These are phyloP conservation scores for Cyclotella kingstonii DNA, from an alignment of 108 stramenopile species.

Conservation along the genomic window DNA sequence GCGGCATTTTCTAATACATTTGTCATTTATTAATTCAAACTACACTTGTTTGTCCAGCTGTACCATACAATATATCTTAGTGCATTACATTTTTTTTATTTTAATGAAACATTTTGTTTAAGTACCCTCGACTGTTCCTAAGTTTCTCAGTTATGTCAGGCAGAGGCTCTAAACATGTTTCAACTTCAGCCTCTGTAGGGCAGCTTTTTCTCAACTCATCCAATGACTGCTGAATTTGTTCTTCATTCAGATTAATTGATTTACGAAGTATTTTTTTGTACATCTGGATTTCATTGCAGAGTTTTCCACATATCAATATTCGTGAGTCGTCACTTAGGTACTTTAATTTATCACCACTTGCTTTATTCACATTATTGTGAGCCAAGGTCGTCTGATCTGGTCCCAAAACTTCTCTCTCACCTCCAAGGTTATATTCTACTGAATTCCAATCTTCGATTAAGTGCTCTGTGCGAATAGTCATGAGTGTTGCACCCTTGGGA, in stretches of 20 bases:
- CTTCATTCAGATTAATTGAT: conserved; percentile 18
- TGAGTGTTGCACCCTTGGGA: conserved; percentile 15
- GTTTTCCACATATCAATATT: conserved; percentile 7
- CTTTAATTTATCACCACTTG: conserved; percentile 2
- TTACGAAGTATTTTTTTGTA: conserved; percentile 26
- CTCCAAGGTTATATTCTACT: conserved; percentile 13
- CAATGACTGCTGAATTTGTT: conserved; percentile 14
- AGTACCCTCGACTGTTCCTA: background rate
- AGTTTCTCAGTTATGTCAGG: conserved; percentile 13
- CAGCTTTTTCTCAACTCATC: conserved; percentile 15
- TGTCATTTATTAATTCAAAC: background rate
- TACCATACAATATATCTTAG: background rate
- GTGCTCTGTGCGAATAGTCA: conserved; percentile 29
- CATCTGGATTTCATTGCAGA: conserved; percentile 26
- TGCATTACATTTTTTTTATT: no score
- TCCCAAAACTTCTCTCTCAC: conserved; percentile 1
- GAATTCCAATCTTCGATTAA: conserved; percentile 24
- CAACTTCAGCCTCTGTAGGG: conserved; percentile 8
- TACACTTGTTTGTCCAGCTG: no score
- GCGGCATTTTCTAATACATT: background rate
- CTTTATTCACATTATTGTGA: conserved; percentile 13
- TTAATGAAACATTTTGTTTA: no score
- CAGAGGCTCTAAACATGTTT: conserved; percentile 5
- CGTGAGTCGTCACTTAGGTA: conserved; percentile 25
- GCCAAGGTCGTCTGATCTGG: conserved; percentile 12